A percentile compares a stretch with the other conserved stretches of the same genome.
These are phyloP conservation scores for Saccharomyces hybrid DNA, from an alignment of 1,139 yeast species.

Conservation along the genomic window DNA sequence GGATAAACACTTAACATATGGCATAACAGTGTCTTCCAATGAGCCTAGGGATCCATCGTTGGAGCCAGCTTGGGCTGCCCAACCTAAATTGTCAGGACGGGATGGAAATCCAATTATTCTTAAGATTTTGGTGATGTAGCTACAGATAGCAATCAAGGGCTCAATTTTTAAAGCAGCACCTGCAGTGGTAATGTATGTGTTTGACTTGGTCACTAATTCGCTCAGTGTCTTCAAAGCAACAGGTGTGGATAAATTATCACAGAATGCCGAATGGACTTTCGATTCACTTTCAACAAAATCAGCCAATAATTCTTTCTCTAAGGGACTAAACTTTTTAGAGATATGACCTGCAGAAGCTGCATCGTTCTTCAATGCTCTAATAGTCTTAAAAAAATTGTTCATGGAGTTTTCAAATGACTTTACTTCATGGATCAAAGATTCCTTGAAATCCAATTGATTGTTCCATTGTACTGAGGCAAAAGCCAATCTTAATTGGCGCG, in stretches of 20 bases:
- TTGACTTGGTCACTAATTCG: constrained; percentile 63
- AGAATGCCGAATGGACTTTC: constrained; percentile 69
- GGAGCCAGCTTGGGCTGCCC: constrained; percentile 45
- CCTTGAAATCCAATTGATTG: constrained; percentile 85
- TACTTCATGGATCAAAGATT: constrained; percentile 66
- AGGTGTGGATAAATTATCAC: constrained; percentile 82
- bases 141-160: constrained; percentile 53
- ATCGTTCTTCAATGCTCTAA: constrained; percentile 66
- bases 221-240: constrained; percentile 55
- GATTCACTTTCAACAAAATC: constrained; percentile 48
- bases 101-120: constrained; percentile 67
- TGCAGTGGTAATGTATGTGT: constrained; percentile 56
- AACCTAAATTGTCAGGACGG: constrained; percentile 67
- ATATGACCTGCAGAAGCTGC: constrained; percentile 32
- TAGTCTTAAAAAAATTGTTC: constrained; percentile 74
- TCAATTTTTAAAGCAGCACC: constrained; percentile 54
- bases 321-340: constrained; percentile 44
- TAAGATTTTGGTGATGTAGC: constrained; percentile 65
- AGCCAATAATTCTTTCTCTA: constrained; percentile 49
- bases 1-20: constrained; percentile 71
- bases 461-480: constrained; percentile 93
- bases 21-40: constrained; percentile 63
- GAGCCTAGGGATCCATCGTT: constrained; percentile 29
- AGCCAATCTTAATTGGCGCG: constrained; percentile 82
- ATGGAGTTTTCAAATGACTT: constrained; percentile 64